Percentiles rank a stretch among this genome's conserved stretches.
These are phyloP conservation scores for Aspergillus melleus DNA, from an alignment of 2,329 filamentous ascomycete genomes.

Conservation along the genomic window DNA sequence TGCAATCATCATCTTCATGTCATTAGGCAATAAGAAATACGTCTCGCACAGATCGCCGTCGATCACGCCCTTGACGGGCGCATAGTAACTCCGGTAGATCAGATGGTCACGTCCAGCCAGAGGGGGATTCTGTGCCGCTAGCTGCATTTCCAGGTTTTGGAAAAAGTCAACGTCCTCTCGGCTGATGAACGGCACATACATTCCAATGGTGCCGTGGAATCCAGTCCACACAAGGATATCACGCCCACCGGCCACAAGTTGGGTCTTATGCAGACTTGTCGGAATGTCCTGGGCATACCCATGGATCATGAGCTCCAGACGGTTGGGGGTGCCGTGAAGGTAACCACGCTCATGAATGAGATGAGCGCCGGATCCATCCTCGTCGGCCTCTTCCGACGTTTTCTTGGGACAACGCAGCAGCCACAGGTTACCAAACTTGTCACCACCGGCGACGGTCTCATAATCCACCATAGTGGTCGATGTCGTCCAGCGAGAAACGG, in stretches of 20 bases:
- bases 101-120: conserved; percentile 91
- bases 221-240: conserved; percentile 93
- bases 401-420: conserved; percentile 84
- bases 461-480: conserved; percentile 95
- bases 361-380: conserved; percentile 85
- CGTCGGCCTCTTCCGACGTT: conserved; percentile 84
- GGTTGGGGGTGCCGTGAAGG: conserved; percentile 82
- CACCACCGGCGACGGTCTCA: conserved; percentile 88
- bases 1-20: conserved; percentile 94
- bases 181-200: conserved; percentile 85
- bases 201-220: conserved; percentile 89
- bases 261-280: conserved; percentile 84
- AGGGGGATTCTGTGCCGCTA: conserved; percentile 82
- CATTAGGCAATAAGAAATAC: conserved; percentile 77
- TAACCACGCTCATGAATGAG: conserved; percentile 89
- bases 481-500: conserved; percentile 85
- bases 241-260: conserved; percentile 85
- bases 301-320: conserved; percentile 81
- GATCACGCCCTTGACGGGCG: conserved; percentile 92
- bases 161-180: conserved; percentile 98
- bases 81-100: conserved; percentile 94
- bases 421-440: conserved; percentile 98
- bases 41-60: conserved; percentile 96
- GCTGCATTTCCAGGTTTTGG: conserved; percentile 84
- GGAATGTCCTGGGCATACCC: conserved; percentile 91